phyloP scores from a whole-genome alignment of 1,139 yeast species.

The Trichomonascaceae sp. region DNA sequence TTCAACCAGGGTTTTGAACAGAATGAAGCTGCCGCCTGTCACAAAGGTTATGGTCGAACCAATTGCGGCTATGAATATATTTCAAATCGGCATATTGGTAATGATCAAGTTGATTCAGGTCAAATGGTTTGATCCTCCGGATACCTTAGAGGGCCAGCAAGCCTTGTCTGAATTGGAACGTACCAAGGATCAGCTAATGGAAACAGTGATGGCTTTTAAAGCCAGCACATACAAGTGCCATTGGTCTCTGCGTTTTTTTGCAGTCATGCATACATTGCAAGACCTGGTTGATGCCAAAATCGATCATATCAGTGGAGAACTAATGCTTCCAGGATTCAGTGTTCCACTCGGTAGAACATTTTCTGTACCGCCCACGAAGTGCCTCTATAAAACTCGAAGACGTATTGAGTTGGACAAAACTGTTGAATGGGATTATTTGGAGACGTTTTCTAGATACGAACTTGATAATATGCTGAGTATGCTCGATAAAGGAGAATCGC shows the following conservation, averaged over 20 bases:
- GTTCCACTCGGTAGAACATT: neutral
- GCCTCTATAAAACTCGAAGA: neutral
- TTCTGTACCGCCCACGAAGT: neutral
- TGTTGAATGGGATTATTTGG: neutral
- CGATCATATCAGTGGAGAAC: conserved; percentile 1
- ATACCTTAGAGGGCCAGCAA: neutral
- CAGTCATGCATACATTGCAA: neutral
- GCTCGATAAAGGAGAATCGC: neutral
- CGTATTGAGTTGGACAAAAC: neutral
- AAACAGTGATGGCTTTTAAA: neutral
- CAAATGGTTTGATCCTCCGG: conserved; percentile 2
- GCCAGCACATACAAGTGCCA: neutral
- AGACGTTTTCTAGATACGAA: neutral
- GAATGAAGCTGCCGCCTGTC: neutral
- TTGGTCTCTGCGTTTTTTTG: conserved; percentile 4
- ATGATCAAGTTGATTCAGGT: conserved; percentile 1
- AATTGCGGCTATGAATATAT: neutral
- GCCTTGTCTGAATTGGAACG: neutral
- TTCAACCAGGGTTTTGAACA: neutral
- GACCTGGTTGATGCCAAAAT: conserved; percentile 5
- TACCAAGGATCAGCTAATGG: neutral
- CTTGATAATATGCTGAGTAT: neutral
- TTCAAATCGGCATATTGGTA: conserved; percentile 2
- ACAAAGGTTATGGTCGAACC: conserved; percentile 3
- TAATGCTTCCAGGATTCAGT: conserved; percentile 2